Evolutionary conservation across 106 monocot genomes (phyloP).

Genomic region (Vanilla planifolia): DNA sequence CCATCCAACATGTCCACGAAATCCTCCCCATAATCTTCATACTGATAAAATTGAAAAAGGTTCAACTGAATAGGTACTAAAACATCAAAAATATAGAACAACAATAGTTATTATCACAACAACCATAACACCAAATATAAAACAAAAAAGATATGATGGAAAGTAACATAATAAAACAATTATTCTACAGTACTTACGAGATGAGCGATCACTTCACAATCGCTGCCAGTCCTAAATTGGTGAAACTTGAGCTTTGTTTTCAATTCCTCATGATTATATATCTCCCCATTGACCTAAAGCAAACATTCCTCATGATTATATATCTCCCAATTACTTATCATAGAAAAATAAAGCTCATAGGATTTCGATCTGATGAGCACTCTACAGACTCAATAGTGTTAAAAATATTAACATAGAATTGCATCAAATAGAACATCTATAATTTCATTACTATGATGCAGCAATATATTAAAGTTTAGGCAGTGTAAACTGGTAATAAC

Average conservation of each 20-base stretch:
- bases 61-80: not conserved
- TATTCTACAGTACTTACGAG: conserved; percentile 35
- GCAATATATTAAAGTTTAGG: too few species aligned
- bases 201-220: conserved; percentile 80
- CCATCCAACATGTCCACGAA: conserved; percentile 67
- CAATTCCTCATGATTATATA: conserved; percentile 67
- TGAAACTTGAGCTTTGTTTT: conserved; percentile 47
- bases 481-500: too few species aligned
- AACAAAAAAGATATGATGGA: not conserved
- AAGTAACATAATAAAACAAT: not conserved
- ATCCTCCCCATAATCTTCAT: conserved; percentile 68
- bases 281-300: conserved; percentile 67
- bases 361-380: too few species aligned
- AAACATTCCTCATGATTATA: too few species aligned
- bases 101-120: too few species aligned
- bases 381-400: too few species aligned
- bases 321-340: too few species aligned
- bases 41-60: conserved; percentile 21
- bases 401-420: too few species aligned
- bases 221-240: conserved; percentile 56
- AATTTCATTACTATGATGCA: too few species aligned
- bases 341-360: too few species aligned
- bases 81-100: too few species aligned
- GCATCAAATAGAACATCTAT: too few species aligned
- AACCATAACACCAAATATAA: not conserved